Percentiles rank a stretch among this genome's conserved stretches.
Conservation (phyloP, 2,329 filamentous ascomycete genomes). For the Bretziella fagacearum region DNA sequence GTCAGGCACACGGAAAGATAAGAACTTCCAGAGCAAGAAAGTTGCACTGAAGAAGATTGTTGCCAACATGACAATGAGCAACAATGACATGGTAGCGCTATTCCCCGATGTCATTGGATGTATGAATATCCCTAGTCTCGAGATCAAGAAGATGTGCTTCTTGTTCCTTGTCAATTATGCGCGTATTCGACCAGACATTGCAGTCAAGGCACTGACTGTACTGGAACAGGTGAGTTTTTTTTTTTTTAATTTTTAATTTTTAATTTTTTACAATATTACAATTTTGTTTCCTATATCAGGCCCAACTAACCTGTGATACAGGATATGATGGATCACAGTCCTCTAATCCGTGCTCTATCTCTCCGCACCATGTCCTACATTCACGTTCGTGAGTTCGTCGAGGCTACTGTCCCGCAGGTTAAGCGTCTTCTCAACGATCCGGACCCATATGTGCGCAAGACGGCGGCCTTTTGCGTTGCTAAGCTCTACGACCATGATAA, state of each 20-base stretch:
- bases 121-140: conserved; percentile 85
- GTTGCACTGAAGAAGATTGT: conserved; percentile 98
- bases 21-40: conserved; percentile 88
- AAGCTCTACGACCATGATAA: conserved; percentile 96
- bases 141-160: conserved; percentile 99
- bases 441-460: conserved; percentile 95
- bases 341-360: conserved; percentile 78
- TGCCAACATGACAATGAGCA: conserved; percentile 99
- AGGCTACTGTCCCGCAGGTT: conserved; percentile 70
- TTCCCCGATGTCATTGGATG: conserved; percentile 91
- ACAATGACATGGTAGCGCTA: conserved; percentile 96
- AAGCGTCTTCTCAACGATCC: conserved; percentile 68
- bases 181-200: conserved; percentile 82
- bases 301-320: conserved; percentile 21
- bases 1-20: conserved; percentile 84
- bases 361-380: conserved; percentile 94
- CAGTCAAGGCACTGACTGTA: conserved; percentile 79
- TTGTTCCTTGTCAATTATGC: conserved; percentile 95
- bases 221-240: conserved; percentile 38
- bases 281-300: too few relatives aligned
- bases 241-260: neutral
- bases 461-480: conserved; percentile 86
- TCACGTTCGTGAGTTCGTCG: conserved; percentile 88
- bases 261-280: conserved; percentile 15
- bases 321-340: conserved; percentile 90